Conservation (phyloP, 2,329 filamentous ascomycete species). For the Xylaria sp. region DNA sequence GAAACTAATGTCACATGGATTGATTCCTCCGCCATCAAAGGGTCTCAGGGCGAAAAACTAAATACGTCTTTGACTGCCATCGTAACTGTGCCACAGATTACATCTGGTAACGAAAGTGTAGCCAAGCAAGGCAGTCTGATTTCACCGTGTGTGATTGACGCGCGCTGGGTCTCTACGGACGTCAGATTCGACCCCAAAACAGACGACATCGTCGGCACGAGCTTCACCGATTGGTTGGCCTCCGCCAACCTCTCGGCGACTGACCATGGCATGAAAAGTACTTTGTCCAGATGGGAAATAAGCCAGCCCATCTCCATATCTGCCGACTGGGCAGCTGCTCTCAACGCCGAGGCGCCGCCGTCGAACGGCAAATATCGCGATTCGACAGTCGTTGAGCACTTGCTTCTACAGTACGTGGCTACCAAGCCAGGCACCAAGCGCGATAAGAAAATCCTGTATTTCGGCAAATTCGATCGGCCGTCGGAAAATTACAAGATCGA, state of each 20-base stretch:
- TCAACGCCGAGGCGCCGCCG: neutral
- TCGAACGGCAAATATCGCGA: neutral
- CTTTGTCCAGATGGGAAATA: conserved; percentile 7
- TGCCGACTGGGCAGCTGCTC: conserved; percentile 9
- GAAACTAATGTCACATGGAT: conserved; percentile 15
- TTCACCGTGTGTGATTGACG: conserved; percentile 24
- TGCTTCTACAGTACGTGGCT: neutral
- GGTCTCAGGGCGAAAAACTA: neutral
- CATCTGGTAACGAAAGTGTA: neutral
- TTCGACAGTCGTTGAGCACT: neutral
- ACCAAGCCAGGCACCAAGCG: neutral
- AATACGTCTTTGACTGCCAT: conserved; percentile 13
- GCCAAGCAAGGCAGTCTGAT: neutral
- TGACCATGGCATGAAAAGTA: neutral
- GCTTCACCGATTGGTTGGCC: conserved; percentile 19
- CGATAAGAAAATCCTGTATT: neutral
- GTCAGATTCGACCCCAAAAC: conserved; percentile 9
- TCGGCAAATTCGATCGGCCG: neutral
- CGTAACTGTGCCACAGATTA: conserved; percentile 11
- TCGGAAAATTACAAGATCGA: neutral
- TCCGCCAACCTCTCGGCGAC: neutral
- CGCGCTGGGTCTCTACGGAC: conserved; percentile 26
- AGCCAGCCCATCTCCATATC: conserved; percentile 15
- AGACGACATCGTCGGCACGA: neutral
- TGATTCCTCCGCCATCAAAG: conserved; percentile 7